Evolutionary conservation across 1,139 yeast genomes (phyloP).

Genomic region (Yamadazyma buinensis): DNA sequence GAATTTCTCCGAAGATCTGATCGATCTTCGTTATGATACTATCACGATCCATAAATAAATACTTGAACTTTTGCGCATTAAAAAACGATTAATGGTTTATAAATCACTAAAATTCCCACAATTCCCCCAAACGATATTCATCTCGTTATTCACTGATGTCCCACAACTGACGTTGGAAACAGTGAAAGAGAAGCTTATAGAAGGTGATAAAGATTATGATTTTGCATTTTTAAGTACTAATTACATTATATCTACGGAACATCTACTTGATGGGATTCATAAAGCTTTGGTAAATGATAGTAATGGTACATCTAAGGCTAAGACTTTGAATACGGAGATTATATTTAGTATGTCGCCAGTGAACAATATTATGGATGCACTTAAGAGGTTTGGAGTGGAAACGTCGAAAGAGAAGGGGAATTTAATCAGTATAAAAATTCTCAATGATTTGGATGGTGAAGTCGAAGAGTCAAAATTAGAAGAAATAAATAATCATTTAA

Average conservation of each 20-base stretch:
- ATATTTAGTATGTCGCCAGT: conserved; percentile 40
- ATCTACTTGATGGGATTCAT: conserved; percentile 30
- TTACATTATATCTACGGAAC: conserved; percentile 36
- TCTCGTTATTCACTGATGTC: conserved; percentile 23
- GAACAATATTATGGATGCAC: conserved; percentile 43
- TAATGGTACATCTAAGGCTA: conserved; percentile 31
- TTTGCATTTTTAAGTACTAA: conserved; percentile 38
- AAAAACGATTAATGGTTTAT: not conserved
- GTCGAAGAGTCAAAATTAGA: conserved; percentile 6
- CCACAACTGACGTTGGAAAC: conserved; percentile 16
- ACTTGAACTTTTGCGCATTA: too few relatives aligned
- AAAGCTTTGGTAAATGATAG: conserved; percentile 29
- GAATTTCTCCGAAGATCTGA: too few relatives aligned
- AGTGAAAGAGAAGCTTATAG: conserved; percentile 28
- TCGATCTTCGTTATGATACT: not conserved
- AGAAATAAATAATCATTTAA: conserved; percentile 12
- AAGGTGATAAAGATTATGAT: conserved; percentile 32
- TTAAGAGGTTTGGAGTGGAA: conserved; percentile 41
- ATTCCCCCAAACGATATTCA: conserved; percentile 22
- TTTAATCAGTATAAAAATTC: conserved; percentile 31
- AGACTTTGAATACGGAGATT: conserved; percentile 41
- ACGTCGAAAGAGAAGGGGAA: conserved; percentile 15
- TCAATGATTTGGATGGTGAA: too few relatives aligned
- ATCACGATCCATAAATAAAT: too few relatives aligned
- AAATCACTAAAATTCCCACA: conserved; percentile 27